phyloP scores from a whole-genome alignment of 2,329 filamentous ascomycete species.

The Lasiodiplodia sp. region DNA sequence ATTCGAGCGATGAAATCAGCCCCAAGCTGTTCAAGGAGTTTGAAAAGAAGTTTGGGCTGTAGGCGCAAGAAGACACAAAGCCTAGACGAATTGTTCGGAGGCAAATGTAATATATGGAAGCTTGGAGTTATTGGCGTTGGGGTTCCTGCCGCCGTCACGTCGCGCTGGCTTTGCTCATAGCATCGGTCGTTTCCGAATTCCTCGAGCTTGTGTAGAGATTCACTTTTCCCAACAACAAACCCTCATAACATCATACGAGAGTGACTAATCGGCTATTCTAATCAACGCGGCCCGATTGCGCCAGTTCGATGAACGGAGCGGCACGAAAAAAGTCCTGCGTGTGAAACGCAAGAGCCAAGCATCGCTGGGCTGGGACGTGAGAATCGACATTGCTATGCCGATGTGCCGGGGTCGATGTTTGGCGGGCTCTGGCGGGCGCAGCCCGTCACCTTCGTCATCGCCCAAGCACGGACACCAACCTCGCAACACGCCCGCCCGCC shows the following conservation, averaged over 20 bases:
- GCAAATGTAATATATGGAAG: slow-evolving; percentile 20
- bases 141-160: slow-evolving; percentile 12
- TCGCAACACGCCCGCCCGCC: slow-evolving; percentile 28
- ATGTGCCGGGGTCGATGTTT: background rate
- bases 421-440: slow-evolving; percentile 1
- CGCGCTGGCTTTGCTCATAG: slow-evolving; percentile 18
- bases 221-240: background rate
- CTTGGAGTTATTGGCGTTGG: slow-evolving; percentile 17
- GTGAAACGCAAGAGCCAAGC: background rate
- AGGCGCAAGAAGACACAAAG: slow-evolving; percentile 19
- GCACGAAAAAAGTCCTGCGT: background rate
- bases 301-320: background rate
- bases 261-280: slow-evolving; percentile 1
- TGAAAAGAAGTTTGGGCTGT: slow-evolving; percentile 71
- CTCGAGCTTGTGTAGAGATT: slow-evolving; percentile 11
- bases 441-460: slow-evolving; percentile 25
- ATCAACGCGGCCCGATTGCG: background rate
- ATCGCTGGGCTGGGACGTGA: background rate
- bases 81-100: slow-evolving; percentile 1
- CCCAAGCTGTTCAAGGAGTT: slow-evolving; percentile 89
- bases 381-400: slow-evolving; percentile 3
- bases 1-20: slow-evolving; percentile 93
- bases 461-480: slow-evolving; percentile 27
- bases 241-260: slow-evolving; percentile 1
- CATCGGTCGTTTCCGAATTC: slow-evolving; percentile 8